A percentile compares a stretch with the other conserved stretches of the same genome.
These are phyloP conservation scores for Metarhizium anisopliae DNA, from an alignment of 2,329 filamentous ascomycete genomes.

Conservation along the genomic window DNA sequence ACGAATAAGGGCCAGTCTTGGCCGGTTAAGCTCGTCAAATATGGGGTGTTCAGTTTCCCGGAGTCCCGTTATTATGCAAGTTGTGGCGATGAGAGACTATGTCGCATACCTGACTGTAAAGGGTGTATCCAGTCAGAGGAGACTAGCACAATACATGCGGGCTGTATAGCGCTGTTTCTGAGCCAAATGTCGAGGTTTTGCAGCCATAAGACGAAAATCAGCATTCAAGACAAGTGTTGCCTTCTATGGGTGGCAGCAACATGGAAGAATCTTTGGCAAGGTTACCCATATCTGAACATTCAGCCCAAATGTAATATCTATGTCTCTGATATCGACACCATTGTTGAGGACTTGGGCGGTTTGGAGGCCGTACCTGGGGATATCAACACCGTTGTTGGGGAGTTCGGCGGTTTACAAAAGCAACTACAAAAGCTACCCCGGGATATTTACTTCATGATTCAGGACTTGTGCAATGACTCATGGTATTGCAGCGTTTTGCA, in stretches of 20 bases:
- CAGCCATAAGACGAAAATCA: neutral
- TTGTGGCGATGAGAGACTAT: neutral
- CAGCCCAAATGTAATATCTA: neutral
- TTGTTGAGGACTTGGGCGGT: neutral
- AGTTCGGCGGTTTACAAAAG: too few relatives aligned
- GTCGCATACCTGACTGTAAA: slow-evolving; percentile 1
- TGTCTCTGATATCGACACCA: neutral
- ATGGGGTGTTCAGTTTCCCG: neutral
- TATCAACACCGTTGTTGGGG: too few relatives aligned
- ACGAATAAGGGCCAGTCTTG: too few relatives aligned
- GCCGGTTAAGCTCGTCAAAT: neutral
- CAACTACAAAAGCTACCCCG: too few relatives aligned
- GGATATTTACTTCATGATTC: neutral
- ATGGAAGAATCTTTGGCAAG: slow-evolving; percentile 4
- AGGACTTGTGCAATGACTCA: neutral
- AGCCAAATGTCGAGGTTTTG: neutral
- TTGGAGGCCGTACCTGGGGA: too few relatives aligned
- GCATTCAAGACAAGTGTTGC: neutral
- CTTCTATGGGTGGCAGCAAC: slow-evolving; percentile 3
- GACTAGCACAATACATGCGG: neutral
- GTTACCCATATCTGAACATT: neutral
- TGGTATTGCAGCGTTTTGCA: neutral
- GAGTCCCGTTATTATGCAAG: neutral
- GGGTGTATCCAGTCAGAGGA: neutral
- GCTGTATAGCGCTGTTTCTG: slow-evolving; percentile 1